Percentiles rank a stretch among this genome's conserved stretches.
These are phyloP conservation scores for Rutstroemia sp. DNA, from an alignment of 2,329 filamentous ascomycete species.

Conservation along the genomic window DNA sequence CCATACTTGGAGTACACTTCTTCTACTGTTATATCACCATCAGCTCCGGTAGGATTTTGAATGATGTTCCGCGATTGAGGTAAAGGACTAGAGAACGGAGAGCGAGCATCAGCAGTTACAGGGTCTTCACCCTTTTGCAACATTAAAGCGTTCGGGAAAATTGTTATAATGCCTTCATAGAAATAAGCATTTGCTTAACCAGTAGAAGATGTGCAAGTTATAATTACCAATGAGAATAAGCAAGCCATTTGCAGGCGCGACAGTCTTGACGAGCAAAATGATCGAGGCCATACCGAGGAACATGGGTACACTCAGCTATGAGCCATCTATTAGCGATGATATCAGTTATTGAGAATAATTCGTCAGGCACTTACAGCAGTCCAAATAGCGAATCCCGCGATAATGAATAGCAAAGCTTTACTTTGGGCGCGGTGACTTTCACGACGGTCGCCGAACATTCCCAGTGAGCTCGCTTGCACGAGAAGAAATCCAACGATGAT, in stretches of 20 bases:
- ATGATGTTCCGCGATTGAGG: slow-evolving; percentile 16
- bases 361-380: slow-evolving; percentile 20
- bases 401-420: slow-evolving; percentile 21
- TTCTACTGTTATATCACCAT: background rate
- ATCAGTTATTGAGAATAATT: background rate
- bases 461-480: slow-evolving; percentile 19
- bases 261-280: slow-evolving; percentile 24
- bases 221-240: slow-evolving; percentile 27
- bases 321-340: slow-evolving; percentile 12
- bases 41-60: background rate
- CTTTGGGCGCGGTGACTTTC: slow-evolving; percentile 18
- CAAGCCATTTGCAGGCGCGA: slow-evolving; percentile 27
- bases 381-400: slow-evolving; percentile 26
- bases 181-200: no score
- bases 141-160: slow-evolving; percentile 23
- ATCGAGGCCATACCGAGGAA: slow-evolving; percentile 26
- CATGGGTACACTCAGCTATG: slow-evolving; percentile 27
- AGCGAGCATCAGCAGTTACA: slow-evolving; percentile 26
- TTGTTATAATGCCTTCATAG: slow-evolving; percentile 20
- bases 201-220: background rate
- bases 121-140: slow-evolving; percentile 17
- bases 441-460: slow-evolving; percentile 18
- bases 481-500: slow-evolving; percentile 25
- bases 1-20: background rate
- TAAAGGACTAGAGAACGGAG: slow-evolving; percentile 25